Conservation (phyloP, 1,284 basidiomycete species). For the Dichomitus squalens region DNA sequence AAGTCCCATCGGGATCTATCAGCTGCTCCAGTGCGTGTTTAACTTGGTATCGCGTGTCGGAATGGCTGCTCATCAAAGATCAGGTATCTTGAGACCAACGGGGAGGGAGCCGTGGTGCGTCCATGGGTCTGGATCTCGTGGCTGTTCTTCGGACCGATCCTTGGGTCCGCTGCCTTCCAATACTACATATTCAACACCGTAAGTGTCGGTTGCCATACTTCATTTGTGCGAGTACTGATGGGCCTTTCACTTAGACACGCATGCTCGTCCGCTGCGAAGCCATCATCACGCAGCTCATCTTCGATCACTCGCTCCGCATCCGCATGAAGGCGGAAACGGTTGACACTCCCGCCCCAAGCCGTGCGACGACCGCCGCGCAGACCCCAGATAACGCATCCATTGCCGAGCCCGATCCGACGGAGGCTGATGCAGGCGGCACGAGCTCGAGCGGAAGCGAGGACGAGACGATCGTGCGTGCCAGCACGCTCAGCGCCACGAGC, state of each 20-base stretch:
- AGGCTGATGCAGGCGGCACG: background rate
- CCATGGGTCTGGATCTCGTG: slow-evolving; percentile 66
- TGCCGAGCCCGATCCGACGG: slow-evolving; percentile 15
- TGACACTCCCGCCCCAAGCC: slow-evolving; percentile 23
- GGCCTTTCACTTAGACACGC: slow-evolving; percentile 35
- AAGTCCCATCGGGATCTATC: slow-evolving; percentile 47
- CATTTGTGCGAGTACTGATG: background rate
- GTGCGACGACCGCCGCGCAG: slow-evolving; percentile 20
- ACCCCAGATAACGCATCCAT: slow-evolving; percentile 34
- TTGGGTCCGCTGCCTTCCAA: slow-evolving; percentile 40
- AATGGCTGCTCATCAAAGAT: background rate
- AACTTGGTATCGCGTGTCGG: background rate
- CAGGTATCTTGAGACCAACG: slow-evolving; percentile 46
- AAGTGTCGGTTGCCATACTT: background rate
- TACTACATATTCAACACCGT: slow-evolving; percentile 34
- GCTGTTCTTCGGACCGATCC: slow-evolving; percentile 60
- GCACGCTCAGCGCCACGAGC: slow-evolving; percentile 12
- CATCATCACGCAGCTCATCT: slow-evolving; percentile 70
- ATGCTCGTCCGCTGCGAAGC: slow-evolving; percentile 57
- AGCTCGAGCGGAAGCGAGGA: slow-evolving; percentile 18
- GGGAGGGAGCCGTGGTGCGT: slow-evolving; percentile 38
- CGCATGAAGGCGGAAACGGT: slow-evolving; percentile 57
- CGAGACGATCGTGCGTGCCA: slow-evolving; percentile 19
- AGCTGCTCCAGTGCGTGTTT: slow-evolving; percentile 37
- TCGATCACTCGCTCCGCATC: slow-evolving; percentile 71